phyloP scores from a whole-genome alignment of 257 asterid species.

The Orobanche coerulescens region DNA sequence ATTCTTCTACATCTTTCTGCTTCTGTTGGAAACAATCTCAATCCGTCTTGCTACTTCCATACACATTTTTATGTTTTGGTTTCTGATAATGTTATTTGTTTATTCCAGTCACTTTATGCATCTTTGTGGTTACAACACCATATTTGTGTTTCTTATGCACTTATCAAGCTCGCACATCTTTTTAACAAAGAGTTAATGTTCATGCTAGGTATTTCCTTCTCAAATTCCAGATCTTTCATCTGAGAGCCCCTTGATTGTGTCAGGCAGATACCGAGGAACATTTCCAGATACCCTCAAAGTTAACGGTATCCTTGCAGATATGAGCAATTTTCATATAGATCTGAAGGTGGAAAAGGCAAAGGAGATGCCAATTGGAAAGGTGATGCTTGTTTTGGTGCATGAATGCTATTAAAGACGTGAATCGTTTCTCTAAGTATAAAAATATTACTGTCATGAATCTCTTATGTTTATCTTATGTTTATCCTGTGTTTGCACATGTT shows the following conservation, averaged over 20 bases:
- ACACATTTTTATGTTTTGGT: neutral
- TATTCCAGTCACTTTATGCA: conserved; percentile 4
- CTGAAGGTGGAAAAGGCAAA: conserved; percentile 58
- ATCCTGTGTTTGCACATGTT: neutral
- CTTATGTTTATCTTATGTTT: conserved; percentile 2
- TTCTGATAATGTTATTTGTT: neutral
- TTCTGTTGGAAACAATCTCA: neutral
- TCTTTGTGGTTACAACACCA: neutral
- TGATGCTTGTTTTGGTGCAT: conserved; percentile 22
- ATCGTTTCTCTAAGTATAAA: neutral
- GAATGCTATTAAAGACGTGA: conserved; percentile 9
- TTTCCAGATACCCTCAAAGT: conserved; percentile 59
- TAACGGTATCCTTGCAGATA: conserved; percentile 56
- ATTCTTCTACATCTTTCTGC: neutral
- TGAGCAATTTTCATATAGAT: conserved; percentile 41
- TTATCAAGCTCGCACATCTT: conserved; percentile 11
- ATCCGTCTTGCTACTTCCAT: neutral
- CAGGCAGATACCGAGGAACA: conserved; percentile 76
- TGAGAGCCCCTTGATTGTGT: conserved; percentile 62
- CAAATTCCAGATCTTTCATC: conserved; percentile 80
- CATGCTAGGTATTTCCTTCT: conserved; percentile 67
- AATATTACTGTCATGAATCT: neutral
- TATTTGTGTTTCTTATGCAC: neutral
- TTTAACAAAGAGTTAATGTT: conserved; percentile 24
- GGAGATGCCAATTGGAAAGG: conserved; percentile 70